phyloP scores from a whole-genome alignment of 345 rosid species.

The Eucalyptus tenuipes region DNA sequence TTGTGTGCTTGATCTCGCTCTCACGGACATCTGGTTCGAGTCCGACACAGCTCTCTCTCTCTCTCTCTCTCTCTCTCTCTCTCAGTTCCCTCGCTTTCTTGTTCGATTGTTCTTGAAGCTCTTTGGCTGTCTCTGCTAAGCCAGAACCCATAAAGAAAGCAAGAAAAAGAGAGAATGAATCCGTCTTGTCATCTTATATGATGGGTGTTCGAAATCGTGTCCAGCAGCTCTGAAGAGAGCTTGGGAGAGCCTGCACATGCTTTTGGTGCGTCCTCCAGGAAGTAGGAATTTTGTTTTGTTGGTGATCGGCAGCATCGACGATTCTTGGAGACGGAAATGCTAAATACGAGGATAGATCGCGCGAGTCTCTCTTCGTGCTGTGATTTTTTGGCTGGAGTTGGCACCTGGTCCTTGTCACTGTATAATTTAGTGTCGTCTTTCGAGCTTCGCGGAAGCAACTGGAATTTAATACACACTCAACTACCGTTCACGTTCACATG shows the following conservation, averaged over 20 bases:
- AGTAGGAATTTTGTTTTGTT: not conserved
- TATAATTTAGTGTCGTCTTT: not conserved
- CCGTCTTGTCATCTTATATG: not conserved
- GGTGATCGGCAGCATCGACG: not conserved
- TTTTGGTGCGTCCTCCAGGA: not conserved
- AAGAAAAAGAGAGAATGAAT: not conserved
- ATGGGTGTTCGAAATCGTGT: not conserved
- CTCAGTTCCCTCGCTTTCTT: not conserved
- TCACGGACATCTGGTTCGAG: not conserved
- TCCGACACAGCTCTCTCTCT: not conserved
- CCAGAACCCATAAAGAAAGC: not conserved
- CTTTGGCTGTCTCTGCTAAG: not conserved
- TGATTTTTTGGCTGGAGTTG: not conserved
- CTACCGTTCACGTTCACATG: not conserved
- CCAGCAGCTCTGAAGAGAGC: not conserved
- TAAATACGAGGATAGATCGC: not conserved
- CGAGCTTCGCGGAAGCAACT: not conserved
- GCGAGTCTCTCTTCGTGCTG: not conserved
- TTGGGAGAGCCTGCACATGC: not conserved
- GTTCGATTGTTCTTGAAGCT: not conserved
- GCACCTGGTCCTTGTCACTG: not conserved
- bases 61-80: not conserved
- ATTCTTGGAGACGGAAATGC: not conserved
- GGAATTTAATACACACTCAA: not conserved
- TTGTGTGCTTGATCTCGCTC: not conserved